Evolutionary conservation across 306 rosid species (phyloP), one percentile per base, ranked within the genome.

Genomic region (Echinosophora koreensis): DNA sequence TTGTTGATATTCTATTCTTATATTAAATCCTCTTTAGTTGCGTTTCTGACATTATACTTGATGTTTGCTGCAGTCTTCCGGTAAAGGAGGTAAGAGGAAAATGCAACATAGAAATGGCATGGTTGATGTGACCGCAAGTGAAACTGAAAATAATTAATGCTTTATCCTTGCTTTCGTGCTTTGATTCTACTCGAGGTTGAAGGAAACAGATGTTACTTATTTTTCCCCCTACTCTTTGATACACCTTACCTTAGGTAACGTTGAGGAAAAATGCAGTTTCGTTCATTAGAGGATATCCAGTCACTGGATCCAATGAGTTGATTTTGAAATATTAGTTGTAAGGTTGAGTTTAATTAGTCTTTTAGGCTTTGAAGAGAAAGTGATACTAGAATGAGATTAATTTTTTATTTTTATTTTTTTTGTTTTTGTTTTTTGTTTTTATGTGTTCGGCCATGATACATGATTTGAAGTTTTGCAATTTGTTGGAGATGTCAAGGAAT

Each of bases 61-160:
- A 44, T 72, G 27, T 61, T 52, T 76, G 22, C 64, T 87, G 83
- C 89, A 90, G 98, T 54, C 79, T 73, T 50, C 70, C 34, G 73
- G 80, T 78, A 42, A 79, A 74, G 18, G 57, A 68, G 68, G 61
- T 34, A 82, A 69, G 81, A 84, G 72, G 87, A 89, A 86, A 77
- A 79, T 30, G 62, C 83, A 42, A 38, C 83, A 47, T 68, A 71
- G 80, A 46, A 74, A 69, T 34, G 86, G 73, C 27, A 15, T 15
- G 32, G 16, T 66, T 3, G 54, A 84, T 47, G 50, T 30, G 44
- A 74, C 52, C 1, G 16, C 61, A 4, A 66, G 67, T 32, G 81
- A 90, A 63, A 15, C 57, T 51, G 66, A 30, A 73, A 77, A 68
- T 50, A 78, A 39, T 46, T 5, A 18, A 51, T 46, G 37, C 28